These are phyloP conservation scores for Lasiosphaeria miniovina DNA, from an alignment of 495 filamentous ascomycete genomes.

Conservation along the genomic window DNA sequence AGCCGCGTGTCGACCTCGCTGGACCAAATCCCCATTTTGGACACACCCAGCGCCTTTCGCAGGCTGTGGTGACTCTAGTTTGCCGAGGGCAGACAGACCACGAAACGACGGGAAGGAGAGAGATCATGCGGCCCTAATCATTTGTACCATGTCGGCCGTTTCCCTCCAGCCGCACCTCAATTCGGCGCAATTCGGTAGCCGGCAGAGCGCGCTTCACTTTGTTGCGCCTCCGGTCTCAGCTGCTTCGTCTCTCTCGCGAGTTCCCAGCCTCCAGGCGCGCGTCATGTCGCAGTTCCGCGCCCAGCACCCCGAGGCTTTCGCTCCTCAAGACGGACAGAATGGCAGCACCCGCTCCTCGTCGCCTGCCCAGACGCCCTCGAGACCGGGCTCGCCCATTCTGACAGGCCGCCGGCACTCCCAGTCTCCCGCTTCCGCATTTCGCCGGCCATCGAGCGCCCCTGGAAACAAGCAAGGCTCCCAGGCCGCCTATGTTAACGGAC, in stretches of 20 bases:
- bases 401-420: constrained; percentile 16
- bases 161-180: constrained; percentile 21
- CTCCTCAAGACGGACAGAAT: constrained; percentile 7
- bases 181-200: constrained; percentile 16
- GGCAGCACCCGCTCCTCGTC: constrained; percentile 7
- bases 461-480: constrained; percentile 20
- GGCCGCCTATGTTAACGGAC: constrained; percentile 7
- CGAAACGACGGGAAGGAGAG: constrained; percentile 10
- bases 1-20: too few relatives aligned
- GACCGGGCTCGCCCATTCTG: constrained; percentile 2
- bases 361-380: constrained; percentile 3
- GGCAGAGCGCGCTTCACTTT: constrained; percentile 16
- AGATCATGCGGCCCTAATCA: constrained; percentile 18
- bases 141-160: constrained; percentile 30
- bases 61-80: background rate
- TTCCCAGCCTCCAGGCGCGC: constrained; percentile 12
- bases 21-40: too few relatives aligned
- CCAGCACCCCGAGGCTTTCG: constrained; percentile 22
- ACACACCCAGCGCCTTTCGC: background rate
- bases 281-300: constrained; percentile 24
- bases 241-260: constrained; percentile 18
- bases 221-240: constrained; percentile 14
- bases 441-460: constrained; percentile 33
- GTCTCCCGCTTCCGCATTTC: constrained; percentile 14
- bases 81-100: background rate